Base-by-base conservation (phyloP, 2,329 filamentous ascomycete species). In the Epichloe festucae region DNA sequence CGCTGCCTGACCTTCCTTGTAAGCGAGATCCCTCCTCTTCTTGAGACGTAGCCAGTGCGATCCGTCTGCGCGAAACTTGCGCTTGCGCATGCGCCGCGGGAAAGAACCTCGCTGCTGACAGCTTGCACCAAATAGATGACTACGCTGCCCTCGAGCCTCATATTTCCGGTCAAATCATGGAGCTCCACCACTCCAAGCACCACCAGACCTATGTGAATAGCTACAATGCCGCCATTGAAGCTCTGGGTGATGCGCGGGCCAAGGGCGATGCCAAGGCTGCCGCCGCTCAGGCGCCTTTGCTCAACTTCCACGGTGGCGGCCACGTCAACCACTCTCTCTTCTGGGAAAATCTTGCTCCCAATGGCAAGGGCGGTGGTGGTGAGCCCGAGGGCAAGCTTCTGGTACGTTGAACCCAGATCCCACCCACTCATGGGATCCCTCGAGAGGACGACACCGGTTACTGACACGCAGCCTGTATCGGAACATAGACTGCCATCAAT, bases 131-230 rank as follows among this genome's bases (percentile, higher is more conserved):
- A 21, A 3, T 59, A 95, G 91, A 97, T 68, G 93, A 96, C 77
- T 98, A 96, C 70, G 88, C 85, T 66, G 93, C 90, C 49, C 89
- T 98, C 62, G 93, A 98, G 74, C 81, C 81, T 48, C 65, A 76
- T 64, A 82, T 95, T 73, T 90, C 85, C 47, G 85, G 86, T 68
- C 82, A 93, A 73, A 95, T 95, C 75, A 95, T 95, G 90, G 87
- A 95, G 74, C 81, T 95, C 45, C 90, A 95, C 77, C 87, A 95
- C 80, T 84, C 80, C 73, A 91, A 89, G 72, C 89, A 95, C 78
- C 90, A 95, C 76, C 83, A 91, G 71, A 90, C 89, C 63, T 95
- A 95, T 69, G 88, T 95, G 61, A 93, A 83, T 70, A 85, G 84
- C 67, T 87, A 87, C 75, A 95, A 95, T 75, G 77, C 83, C 55